phyloP scores from a whole-genome alignment of 306 rosid species.

The Begonia fuchsioides region DNA sequence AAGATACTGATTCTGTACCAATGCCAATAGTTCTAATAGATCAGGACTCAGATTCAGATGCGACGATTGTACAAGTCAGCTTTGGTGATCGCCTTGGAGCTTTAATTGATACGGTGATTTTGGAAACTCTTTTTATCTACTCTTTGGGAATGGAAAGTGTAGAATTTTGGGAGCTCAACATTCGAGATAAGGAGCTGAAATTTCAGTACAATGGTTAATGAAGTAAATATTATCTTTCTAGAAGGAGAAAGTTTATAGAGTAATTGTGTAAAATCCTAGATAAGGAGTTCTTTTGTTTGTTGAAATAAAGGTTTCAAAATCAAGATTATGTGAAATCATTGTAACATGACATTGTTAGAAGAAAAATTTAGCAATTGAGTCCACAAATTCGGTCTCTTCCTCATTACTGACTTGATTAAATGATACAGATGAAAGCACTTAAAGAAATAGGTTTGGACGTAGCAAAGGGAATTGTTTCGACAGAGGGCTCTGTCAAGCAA shows the following conservation, averaged over 20 bases:
- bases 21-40: conserved; percentile 76
- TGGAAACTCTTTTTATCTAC: not conserved
- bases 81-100: conserved; percentile 99
- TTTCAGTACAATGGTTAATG: no score
- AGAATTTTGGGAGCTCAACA: no score
- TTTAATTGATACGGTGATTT: conserved; percentile 75
- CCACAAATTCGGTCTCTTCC: not conserved
- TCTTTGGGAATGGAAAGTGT: no score
- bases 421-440: conserved; percentile 70
- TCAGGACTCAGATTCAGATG: conserved; percentile 76
- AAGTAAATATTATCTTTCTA: no score
- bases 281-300: no score
- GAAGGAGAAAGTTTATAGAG: no score
- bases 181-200: no score
- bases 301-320: no score
- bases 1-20: conserved; percentile 36
- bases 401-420: conserved; percentile 7
- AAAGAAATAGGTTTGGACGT: conserved; percentile 86
- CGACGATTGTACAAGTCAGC: conserved; percentile 82
- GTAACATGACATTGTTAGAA: not conserved
- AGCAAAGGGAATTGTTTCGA: conserved; percentile 72
- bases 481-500: conserved; percentile 66
- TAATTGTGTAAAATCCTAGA: no score
- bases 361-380: not conserved
- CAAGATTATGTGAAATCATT: no score